A percentile compares a stretch with the other conserved stretches of the same genome.
Evolutionary conservation across 306 rosid genomes (phyloP).

Genomic region (Herpetospermum pedunculosum): DNA sequence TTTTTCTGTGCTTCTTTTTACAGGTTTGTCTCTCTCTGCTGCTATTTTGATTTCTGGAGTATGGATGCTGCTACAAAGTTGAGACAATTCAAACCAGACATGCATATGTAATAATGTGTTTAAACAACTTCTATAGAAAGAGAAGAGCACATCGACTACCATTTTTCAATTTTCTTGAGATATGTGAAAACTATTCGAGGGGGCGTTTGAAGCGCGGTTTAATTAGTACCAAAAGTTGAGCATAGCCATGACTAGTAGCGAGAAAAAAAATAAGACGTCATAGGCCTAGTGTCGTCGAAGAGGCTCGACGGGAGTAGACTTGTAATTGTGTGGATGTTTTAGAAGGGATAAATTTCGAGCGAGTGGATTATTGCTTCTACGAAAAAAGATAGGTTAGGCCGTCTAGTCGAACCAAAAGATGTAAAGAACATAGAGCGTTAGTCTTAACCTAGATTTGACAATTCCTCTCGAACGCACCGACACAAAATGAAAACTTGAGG

Average conservation of each 20-base stretch:
- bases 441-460: too few species aligned
- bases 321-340: too few species aligned
- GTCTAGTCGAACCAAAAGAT: too few species aligned
- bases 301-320: not conserved
- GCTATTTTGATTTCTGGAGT: not conserved
- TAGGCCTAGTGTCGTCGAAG: not conserved
- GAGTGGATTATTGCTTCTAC: too few species aligned
- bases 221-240: not conserved
- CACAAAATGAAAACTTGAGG: not conserved
- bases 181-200: not conserved
- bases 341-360: too few species aligned
- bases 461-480: too few species aligned
- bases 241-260: not conserved
- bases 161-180: not conserved
- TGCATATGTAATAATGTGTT: not conserved
- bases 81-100: not conserved
- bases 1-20: not conserved
- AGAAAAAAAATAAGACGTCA: not conserved
- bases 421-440: too few species aligned
- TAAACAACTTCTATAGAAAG: not conserved
- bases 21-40: not conserved
- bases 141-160: not conserved
- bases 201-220: not conserved
- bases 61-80: not conserved
- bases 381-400: too few species aligned